Evolutionary conservation across 192 early-diverging fungal genomes (phyloP).

Genomic region (Coemansia sp.): DNA sequence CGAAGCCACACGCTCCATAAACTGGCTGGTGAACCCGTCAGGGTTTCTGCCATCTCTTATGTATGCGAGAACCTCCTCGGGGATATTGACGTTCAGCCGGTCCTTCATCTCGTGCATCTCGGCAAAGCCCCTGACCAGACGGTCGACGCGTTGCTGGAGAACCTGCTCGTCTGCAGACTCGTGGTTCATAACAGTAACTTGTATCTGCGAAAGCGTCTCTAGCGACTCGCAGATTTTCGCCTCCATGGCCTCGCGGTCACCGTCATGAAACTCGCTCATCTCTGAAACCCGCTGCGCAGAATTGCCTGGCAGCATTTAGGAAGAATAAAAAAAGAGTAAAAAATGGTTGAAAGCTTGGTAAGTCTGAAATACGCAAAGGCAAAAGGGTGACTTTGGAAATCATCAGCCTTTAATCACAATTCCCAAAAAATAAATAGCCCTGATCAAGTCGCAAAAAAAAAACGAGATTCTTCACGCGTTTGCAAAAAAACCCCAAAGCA

Average conservation of each 20-base stretch:
- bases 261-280: conserved; percentile 24
- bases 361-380: not conserved
- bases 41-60: conserved; percentile 50
- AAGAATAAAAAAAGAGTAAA: not conserved
- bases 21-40: conserved; percentile 55
- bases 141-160: conserved; percentile 43
- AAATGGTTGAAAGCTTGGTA: not conserved
- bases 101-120: conserved; percentile 42
- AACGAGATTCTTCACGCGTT: not conserved
- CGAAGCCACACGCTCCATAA: conserved; percentile 50
- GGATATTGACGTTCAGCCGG: conserved; percentile 40
- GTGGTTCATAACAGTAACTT: conserved; percentile 43
- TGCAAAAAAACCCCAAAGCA: not conserved
- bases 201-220: conserved; percentile 48
- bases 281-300: not conserved
- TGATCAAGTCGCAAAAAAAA: not conserved
- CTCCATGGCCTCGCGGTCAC: conserved; percentile 35
- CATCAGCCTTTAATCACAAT: too few relatives aligned
- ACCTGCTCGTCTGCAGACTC: conserved; percentile 45
- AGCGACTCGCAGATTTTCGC: conserved; percentile 40
- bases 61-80: conserved; percentile 38
- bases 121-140: conserved; percentile 34
- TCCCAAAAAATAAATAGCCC: too few relatives aligned
- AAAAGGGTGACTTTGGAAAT: too few relatives aligned
- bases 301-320: not conserved